Evolutionary conservation across 768 basidiomycete species (phyloP), one percentile per base, ranked within the genome.

Genomic region (Mycena maculata): DNA sequence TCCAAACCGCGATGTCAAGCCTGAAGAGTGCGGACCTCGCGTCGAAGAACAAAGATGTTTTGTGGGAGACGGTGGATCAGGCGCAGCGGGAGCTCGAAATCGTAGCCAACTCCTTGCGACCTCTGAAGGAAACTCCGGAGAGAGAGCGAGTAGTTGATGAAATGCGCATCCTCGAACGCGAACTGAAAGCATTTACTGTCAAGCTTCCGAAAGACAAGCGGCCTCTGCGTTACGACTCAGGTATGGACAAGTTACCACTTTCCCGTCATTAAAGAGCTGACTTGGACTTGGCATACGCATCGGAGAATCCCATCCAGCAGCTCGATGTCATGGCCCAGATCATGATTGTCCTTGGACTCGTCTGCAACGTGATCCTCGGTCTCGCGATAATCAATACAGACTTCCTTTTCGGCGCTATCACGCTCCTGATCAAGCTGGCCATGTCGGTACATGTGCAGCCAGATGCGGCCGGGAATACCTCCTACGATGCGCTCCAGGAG

Each of bases 281-380:
- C 48, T 15, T 60, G 18, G 20, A 23, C 47, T 33, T 30, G 56
- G 62, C 54, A 31, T 56, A 62, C 23, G 41, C 54, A 0, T 23
- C 49, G 30, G 33, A 48, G 1, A 56, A 55, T 33, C 63, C 63
- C 2, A 33, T 64, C n/a, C 4, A 31, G n/a, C 12, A 57, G 12
- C 9, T 64, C 7, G 60, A 55, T 42, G 16, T 33, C 1, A 54
- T 61, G 23, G 60, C 59, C 8, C 65, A 67, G 22, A 31, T 61
- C 10, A 39, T 67, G 53, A 57, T 61, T 38, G 5, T 67, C 9
- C 47, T 67, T 13, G 65, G 58, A 12, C 42, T 67, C 7, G 52
- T 61, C 38, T 67, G 65, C 53, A 49, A 67, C 33, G 53, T 67
- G 16, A 67, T 61, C 11, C 41, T 67, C 42, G 44, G 65, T 10